Evolutionary conservation across 805 yeast species (phyloP).

Genomic region (Scheffersomyces ergatensis): DNA sequence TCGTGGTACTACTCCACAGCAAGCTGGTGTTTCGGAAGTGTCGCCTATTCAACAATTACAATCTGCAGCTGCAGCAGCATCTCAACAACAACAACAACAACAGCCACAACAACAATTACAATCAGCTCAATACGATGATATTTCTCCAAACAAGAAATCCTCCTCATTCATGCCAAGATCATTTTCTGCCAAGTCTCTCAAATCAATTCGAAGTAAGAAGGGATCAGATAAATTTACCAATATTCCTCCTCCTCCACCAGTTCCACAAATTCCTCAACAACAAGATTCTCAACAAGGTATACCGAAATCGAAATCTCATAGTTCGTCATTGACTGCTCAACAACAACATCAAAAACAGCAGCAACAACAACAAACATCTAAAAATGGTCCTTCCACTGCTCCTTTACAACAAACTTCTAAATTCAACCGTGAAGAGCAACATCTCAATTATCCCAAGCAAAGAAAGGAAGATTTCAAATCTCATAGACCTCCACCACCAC

Average conservation of each 20-base stretch:
- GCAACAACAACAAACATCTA: constrained; percentile 2
- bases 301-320: constrained; percentile 44
- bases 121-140: constrained; percentile 3
- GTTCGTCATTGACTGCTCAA: constrained; percentile 31
- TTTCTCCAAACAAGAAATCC: constrained; percentile 2
- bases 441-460: constrained; percentile 14
- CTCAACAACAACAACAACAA: not conserved
- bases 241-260: constrained; percentile 15
- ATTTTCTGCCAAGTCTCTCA: constrained; percentile 36
- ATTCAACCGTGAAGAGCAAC: constrained; percentile 17
- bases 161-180: constrained; percentile 19
- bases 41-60: too few relatives aligned
- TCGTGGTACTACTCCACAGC: constrained; percentile 7
- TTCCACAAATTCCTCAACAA: constrained; percentile 11
- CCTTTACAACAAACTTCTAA: constrained; percentile 30
- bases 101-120: not conserved
- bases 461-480: constrained; percentile 24
- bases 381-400: constrained; percentile 34
- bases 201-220: constrained; percentile 26
- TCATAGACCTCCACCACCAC: constrained; percentile 44
- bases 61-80: not conserved
- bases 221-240: constrained; percentile 11
- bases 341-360: constrained; percentile 19
- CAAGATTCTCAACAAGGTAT: constrained; percentile 13
- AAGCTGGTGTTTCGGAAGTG: too few relatives aligned